Base-by-base conservation (phyloP, 2,329 filamentous ascomycete genomes). In the Fusarium circinatum region DNA sequence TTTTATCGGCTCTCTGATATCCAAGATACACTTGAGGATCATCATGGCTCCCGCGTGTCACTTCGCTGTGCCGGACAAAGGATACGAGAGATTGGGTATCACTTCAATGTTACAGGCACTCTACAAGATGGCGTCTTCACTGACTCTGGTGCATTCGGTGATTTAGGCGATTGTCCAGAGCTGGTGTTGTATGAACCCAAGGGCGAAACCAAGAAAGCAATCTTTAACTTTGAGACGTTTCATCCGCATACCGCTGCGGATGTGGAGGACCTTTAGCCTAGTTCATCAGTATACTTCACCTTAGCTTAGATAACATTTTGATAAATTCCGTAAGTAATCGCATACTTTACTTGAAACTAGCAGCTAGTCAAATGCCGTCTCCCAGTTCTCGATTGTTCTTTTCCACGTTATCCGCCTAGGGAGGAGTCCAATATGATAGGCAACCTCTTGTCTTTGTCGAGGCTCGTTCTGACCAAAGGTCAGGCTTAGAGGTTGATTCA, bases 181-280 rank as follows among this genome's bases (percentile, higher is more conserved):
- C 17, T 60, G 24, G 42, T 70, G 1, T 11, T 70, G 42, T 70
- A 70, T 45, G 68, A 70, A n/a, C 68, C 68, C 0, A 70, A 70
- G 24, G 68, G 67, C 8, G 66, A 70, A 20, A 70, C 38, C 24
- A 70, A 56, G 62, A 70, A 70, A 18, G 52, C 68, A 1, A 30
- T 54, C 17, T 70, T 70, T n/a, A 70, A 56, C 41, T 70, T 70
- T 42, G 66, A 70, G 42, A 70, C 66, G 32, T 70, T 70, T 60
- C 68, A 70, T 28, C 38, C 68, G 9, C 68, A 70, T 61, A 70
- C 54, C 22, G 54, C 66, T 28, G 26, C 61, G 17, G 68, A 70
- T 12, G 60, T 70, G 42, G 68, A 70, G 60, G 68, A 70, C 15
- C 41, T 70, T 26, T 70, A 66, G 38, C 6, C 12, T 22, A 17